phyloP scores from a whole-genome alignment of 1,139 yeast genomes.

The Petasospora rhodanensis region DNA sequence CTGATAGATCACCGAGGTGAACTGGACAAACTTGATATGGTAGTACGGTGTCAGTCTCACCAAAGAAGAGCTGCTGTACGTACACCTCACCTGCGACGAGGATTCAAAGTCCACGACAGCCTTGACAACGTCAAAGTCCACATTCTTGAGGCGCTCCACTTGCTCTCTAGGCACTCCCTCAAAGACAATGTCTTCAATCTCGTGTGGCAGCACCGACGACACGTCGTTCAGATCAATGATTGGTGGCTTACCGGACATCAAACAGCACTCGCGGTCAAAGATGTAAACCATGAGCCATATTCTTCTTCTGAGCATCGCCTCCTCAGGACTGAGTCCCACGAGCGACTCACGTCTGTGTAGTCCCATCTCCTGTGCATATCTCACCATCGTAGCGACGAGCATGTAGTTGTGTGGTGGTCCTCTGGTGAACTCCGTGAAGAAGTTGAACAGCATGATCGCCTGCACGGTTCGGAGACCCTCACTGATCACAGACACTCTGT shows the following conservation, averaged over 20 bases:
- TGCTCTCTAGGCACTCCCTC: constrained; percentile 1
- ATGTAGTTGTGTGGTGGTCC: constrained; percentile 41
- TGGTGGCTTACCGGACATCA: constrained; percentile 60
- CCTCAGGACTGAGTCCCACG: constrained; percentile 34
- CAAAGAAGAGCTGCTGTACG: constrained; percentile 4
- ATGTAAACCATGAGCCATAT: constrained; percentile 57
- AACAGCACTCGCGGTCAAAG: constrained; percentile 50
- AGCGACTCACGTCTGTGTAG: constrained; percentile 55
- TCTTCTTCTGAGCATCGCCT: constrained; percentile 36
- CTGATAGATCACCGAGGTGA: constrained; percentile 21
- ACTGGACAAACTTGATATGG: constrained; percentile 8
- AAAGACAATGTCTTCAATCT: constrained; percentile 8
- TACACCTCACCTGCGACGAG: background rate
- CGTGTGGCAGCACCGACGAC: constrained; percentile 26
- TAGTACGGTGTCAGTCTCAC: constrained; percentile 11
- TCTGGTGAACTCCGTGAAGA: constrained; percentile 43
- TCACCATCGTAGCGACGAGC: constrained; percentile 46
- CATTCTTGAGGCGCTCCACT: constrained; percentile 4
- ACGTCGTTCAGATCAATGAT: constrained; percentile 48
- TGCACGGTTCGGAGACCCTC: constrained; percentile 50
- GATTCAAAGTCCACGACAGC: constrained; percentile 5
- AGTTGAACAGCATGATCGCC: constrained; percentile 42
- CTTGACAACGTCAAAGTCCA: constrained; percentile 5
- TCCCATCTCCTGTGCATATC: constrained; percentile 64
- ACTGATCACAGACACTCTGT: constrained; percentile 41